phyloP scores from a whole-genome alignment of 345 rosid species.

The Salix koriyanagi region DNA sequence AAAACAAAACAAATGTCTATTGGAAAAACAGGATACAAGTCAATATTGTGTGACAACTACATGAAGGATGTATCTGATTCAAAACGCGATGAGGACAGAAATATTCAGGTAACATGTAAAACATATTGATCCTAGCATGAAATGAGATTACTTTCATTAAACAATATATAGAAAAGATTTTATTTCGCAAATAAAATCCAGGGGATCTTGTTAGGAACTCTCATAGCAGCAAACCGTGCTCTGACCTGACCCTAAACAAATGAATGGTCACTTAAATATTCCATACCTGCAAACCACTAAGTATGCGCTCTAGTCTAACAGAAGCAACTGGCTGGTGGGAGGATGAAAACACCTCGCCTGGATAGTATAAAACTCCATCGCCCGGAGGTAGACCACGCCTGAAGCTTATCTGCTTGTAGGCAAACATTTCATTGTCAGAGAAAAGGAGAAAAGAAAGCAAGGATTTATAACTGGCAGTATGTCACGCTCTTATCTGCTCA shows the following conservation, averaged over 20 bases:
- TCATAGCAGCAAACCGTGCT: neutral
- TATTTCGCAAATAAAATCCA: neutral
- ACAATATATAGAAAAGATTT: neutral
- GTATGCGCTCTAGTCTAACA: constrained; percentile 79
- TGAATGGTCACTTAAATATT: neutral
- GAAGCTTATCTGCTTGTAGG: constrained; percentile 59
- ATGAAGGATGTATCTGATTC: neutral
- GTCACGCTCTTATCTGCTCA: constrained; percentile 72
- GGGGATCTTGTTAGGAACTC: neutral
- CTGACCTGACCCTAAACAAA: neutral
- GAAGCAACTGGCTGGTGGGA: constrained; percentile 84
- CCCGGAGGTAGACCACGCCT: constrained; percentile 94
- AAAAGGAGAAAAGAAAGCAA: neutral
- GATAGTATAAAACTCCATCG: constrained; percentile 86
- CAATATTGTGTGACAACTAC: neutral
- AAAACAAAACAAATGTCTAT: neutral
- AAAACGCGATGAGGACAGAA: neutral
- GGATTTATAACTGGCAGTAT: constrained; percentile 55
- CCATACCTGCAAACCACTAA: constrained; percentile 85
- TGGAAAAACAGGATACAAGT: neutral
- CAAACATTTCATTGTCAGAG: neutral
- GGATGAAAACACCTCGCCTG: constrained; percentile 91
- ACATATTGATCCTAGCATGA: neutral
- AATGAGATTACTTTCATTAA: neutral
- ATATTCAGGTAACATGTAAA: neutral